Percentiles rank a stretch among this genome's conserved stretches.
Evolutionary conservation across 805 yeast species (phyloP).

Genomic region (Hanseniaspora lindneri): DNA sequence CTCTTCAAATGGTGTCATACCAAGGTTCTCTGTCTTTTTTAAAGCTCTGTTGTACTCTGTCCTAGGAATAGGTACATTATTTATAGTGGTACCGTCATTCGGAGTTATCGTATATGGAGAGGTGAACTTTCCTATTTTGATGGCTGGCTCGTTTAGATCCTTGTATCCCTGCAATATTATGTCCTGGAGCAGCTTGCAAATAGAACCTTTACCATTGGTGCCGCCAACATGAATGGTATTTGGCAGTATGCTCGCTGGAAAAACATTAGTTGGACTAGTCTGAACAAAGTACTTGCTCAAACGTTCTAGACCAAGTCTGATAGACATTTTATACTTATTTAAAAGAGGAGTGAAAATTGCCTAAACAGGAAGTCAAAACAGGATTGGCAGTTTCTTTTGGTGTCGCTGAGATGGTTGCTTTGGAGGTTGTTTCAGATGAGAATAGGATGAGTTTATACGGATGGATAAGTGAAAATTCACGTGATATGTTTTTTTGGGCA

Average conservation of each 20-base stretch:
- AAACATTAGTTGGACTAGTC: constrained; percentile 56
- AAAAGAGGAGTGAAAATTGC: no score
- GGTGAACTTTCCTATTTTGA: constrained; percentile 63
- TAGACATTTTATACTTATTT: constrained; percentile 37
- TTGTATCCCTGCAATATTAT: constrained; percentile 16
- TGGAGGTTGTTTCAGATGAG: not conserved
- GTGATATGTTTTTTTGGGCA: no score
- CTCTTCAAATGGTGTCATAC: constrained; percentile 45
- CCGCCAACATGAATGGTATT: constrained; percentile 83
- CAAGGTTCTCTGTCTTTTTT: no score
- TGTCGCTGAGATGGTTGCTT: not conserved
- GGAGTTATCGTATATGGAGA: constrained; percentile 72
- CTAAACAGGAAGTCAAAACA: no score
- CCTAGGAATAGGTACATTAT: constrained; percentile 44
- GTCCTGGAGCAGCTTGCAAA: constrained; percentile 59
- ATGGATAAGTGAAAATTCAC: no score
- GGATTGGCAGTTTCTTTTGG: no score
- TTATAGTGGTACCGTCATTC: constrained; percentile 63
- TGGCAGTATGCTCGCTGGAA: constrained; percentile 14
- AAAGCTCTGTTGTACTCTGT: constrained; percentile 38
- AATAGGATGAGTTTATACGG: no score
- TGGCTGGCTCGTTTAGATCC: not conserved
- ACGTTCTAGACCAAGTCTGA: constrained; percentile 49
- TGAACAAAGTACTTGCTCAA: constrained; percentile 35
- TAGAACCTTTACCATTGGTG: constrained; percentile 93